phyloP scores from a whole-genome alignment of 345 rosid species.

The Streptanthus diversifolius region DNA sequence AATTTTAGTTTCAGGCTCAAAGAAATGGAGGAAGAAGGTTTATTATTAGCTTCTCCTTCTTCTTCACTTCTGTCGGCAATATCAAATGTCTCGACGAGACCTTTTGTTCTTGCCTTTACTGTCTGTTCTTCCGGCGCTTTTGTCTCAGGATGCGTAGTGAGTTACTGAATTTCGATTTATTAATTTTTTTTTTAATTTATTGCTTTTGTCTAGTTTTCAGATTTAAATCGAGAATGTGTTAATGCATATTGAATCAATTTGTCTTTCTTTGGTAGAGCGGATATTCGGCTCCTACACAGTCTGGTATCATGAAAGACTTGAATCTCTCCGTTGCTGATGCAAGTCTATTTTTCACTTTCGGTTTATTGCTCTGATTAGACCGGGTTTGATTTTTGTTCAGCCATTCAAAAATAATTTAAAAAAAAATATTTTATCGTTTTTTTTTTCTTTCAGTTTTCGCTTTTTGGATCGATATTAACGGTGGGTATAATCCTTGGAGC shows the following conservation, averaged over 20 bases:
- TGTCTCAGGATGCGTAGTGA: conserved; percentile 28
- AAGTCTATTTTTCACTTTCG: conserved; percentile 7
- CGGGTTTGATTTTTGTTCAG: not conserved
- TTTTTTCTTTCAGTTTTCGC: conserved; percentile 44
- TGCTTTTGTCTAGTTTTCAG: not conserved
- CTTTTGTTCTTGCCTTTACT: conserved; percentile 30
- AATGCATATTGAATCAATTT: not conserved
- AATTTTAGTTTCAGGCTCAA: not conserved
- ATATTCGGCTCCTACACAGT: conserved; percentile 35
- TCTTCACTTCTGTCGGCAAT: conserved; percentile 22
- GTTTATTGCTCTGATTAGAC: not conserved
- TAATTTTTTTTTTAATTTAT: not conserved
- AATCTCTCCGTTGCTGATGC: conserved; percentile 33
- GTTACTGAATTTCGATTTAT: not conserved
- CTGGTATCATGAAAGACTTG: conserved; percentile 34
- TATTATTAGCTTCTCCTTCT: not conserved
- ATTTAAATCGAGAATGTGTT: not conserved
- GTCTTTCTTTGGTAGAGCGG: not conserved
- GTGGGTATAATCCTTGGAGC: conserved; percentile 50
- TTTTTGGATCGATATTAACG: conserved; percentile 44
- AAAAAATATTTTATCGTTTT: too few species aligned
- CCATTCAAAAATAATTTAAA: too few species aligned
- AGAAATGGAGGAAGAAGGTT: conserved; percentile 7
- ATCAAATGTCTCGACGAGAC: conserved; percentile 20
- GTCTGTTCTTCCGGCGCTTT: conserved; percentile 28